A percentile compares a stretch with the other conserved stretches of the same genome.
Evolutionary conservation across 495 filamentous ascomycete genomes (phyloP).

Genomic region (Xylaria flabelliformis): DNA sequence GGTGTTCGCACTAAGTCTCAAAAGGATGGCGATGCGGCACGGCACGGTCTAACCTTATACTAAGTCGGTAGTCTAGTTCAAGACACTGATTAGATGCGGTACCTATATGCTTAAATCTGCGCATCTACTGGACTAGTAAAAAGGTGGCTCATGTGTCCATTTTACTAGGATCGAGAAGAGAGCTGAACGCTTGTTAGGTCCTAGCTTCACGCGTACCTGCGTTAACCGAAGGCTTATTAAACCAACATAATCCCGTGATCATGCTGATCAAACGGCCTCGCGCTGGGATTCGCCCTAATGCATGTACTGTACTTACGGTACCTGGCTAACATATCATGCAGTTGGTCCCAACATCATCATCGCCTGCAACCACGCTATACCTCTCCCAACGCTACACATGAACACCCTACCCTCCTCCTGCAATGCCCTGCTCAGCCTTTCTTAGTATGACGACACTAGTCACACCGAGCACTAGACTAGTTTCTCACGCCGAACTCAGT

Average conservation of each 20-base stretch:
- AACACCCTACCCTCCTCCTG: neutral
- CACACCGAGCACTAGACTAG: conserved; percentile 23
- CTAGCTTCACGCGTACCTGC: conserved; percentile 25
- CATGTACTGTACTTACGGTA: conserved; percentile 25
- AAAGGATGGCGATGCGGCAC: conserved; percentile 20
- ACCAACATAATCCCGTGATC: conserved; percentile 21
- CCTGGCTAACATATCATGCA: conserved; percentile 15
- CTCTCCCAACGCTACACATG: neutral
- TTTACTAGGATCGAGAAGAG: conserved; percentile 3
- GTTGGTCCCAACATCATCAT: conserved; percentile 18
- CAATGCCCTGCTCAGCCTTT: conserved; percentile 14
- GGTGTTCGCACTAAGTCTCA: neutral
- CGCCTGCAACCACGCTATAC: neutral
- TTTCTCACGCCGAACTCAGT: conserved; percentile 24
- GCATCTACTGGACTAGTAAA: neutral
- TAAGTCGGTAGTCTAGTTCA: neutral
- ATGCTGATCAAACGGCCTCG: conserved; percentile 19
- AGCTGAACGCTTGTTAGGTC: conserved; percentile 2
- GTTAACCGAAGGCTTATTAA: conserved; percentile 18
- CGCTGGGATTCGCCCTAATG: neutral
- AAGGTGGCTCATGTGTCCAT: conserved; percentile 1
- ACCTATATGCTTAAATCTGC: neutral
- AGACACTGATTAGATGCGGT: conserved; percentile 5
- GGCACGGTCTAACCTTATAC: conserved; percentile 1
- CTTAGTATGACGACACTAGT: conserved; percentile 16